Evolutionary conservation across 371 early-diverging fungal genomes (phyloP), one percentile per base, ranked within the genome.

Genomic region (Smittium mucronatum): DNA sequence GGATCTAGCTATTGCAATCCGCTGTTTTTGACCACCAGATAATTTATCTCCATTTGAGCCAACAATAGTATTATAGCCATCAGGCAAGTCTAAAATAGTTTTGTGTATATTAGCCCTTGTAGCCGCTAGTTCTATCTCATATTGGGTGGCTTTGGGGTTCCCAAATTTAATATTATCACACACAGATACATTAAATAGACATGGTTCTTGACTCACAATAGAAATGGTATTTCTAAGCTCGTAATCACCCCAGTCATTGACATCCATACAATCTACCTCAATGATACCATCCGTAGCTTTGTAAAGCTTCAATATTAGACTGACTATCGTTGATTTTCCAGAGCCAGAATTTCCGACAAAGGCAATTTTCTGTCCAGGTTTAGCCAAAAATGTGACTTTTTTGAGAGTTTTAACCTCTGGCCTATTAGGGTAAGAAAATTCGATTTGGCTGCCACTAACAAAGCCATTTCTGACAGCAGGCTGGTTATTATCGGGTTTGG

Each of bases 241-340:
- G 26, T 84, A 85, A 73, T 90, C 74, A 72, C 87, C 89, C 72
- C 88, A 84, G 31, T 83, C 80, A 61, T 80, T 77, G 68, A 90
- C 84, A 70, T 91, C 84, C 36, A 79, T 71, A 33, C 84, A 85
- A 72, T 94, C 91, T 21, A 91, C 70, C 1, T 74, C 75, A 26
- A 91, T 83, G 1, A 75, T 66, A 31, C 93, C 93, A 15, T 78
- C 71, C 26, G 69, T 63, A 25, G 83, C 85, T 74, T 96, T 93
- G 74, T 94, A 96, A 79, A 89, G 90, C 58, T 95, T 89, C 73
- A 91, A 88, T 35, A 93, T 67, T n/a, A 94, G 85, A 64, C 88
- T 87, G 58, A 93, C 85, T 15, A 87, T 84, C 0, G 96, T 93
- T 21, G 85, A 85, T 76, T 94, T 94, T 57, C 96, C 94, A 71